These are phyloP conservation scores for Russula dissimulans DNA, from an alignment of 768 basidiomycete species.

Conservation along the genomic window DNA sequence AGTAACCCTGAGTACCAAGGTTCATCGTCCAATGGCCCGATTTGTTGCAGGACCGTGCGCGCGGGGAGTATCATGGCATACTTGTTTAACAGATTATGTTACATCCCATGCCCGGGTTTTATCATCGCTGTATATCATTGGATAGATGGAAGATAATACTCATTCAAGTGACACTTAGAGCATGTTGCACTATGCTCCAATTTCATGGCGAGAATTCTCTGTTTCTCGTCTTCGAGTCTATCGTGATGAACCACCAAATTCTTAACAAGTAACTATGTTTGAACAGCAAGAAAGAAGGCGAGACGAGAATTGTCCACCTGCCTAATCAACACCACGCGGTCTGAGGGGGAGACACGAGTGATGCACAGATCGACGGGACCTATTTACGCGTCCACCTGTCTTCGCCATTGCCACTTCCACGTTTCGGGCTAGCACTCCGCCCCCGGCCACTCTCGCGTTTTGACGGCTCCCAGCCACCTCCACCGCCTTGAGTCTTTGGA, in stretches of 20 bases:
- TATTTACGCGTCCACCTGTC: constrained; percentile 45
- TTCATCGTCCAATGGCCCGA: constrained; percentile 91
- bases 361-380: neutral
- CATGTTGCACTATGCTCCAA: too few relatives aligned
- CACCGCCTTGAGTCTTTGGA: constrained; percentile 48
- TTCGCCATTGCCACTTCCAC: constrained; percentile 57
- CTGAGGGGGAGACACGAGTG: neutral
- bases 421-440: constrained; percentile 68
- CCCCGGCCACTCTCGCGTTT: constrained; percentile 57
- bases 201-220: too few relatives aligned
- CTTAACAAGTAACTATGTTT: too few relatives aligned
- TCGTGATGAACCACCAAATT: too few relatives aligned
- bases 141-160: too few relatives aligned
- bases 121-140: neutral
- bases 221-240: too few relatives aligned
- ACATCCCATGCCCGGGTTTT: too few relatives aligned
- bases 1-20: constrained; percentile 30
- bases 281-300: too few relatives aligned
- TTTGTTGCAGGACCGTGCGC: constrained; percentile 33
- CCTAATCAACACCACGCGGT: too few relatives aligned
- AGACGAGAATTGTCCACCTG: neutral
- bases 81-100: constrained; percentile 39
- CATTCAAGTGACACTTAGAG: too few relatives aligned
- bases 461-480: constrained; percentile 77
- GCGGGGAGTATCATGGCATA: constrained; percentile 51